Conservation (phyloP, 768 basidiomycete species). For the Naematelia encephala region DNA sequence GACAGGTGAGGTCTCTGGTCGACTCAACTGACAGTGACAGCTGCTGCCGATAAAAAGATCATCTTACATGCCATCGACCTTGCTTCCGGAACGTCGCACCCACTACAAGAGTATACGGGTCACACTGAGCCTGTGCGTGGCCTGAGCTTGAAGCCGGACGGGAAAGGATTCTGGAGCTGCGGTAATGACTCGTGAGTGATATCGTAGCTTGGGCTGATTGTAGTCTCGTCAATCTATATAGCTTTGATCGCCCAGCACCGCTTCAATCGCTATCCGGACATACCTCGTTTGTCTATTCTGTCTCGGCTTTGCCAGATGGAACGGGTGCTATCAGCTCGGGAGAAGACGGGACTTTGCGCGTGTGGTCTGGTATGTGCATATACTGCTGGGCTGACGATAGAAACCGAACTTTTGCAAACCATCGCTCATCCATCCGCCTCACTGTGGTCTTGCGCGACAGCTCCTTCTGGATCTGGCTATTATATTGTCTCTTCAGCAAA, state of each 20-base stretch:
- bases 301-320: conserved; percentile 73
- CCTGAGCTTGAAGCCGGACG: conserved; percentile 71
- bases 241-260: conserved; percentile 66
- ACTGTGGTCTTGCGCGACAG: conserved; percentile 87
- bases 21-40: conserved; percentile 52
- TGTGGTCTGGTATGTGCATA: conserved; percentile 72
- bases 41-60: conserved; percentile 92
- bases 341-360: conserved; percentile 85
- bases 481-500: conserved; percentile 91
- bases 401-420: conserved; percentile 82
- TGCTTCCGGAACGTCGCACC: conserved; percentile 53
- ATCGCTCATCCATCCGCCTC: conserved; percentile 92
- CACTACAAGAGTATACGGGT: conserved; percentile 70
- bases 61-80: conserved; percentile 74
- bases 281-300: conserved; percentile 92
- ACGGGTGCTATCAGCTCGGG: conserved; percentile 78
- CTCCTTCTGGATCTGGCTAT: conserved; percentile 56
- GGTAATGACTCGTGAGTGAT: conserved; percentile 78
- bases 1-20: conserved; percentile 62
- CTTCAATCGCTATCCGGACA: conserved; percentile 76
- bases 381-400: conserved; percentile 51
- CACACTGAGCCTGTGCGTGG: conserved; percentile 91
- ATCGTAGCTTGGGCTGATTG: neutral
- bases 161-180: conserved; percentile 80
- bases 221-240: conserved; percentile 91